These are phyloP conservation scores for Citrus medica DNA, from an alignment of 345 rosid species.

Conservation along the genomic window DNA sequence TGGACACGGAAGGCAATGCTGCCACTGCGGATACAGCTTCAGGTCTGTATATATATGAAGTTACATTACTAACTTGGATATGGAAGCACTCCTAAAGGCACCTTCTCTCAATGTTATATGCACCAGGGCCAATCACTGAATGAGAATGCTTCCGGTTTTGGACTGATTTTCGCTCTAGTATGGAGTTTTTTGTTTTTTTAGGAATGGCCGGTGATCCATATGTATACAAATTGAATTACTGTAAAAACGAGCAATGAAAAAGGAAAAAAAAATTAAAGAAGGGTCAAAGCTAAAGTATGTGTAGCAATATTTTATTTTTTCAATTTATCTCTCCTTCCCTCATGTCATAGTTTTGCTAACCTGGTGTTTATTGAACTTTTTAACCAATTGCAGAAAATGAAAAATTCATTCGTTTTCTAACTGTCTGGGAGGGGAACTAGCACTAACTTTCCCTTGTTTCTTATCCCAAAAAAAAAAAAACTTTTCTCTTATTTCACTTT, in stretches of 20 bases:
- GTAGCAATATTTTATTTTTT: conserved; percentile 38
- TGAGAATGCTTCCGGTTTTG: conserved; percentile 30
- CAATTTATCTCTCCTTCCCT: background rate
- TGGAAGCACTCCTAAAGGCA: conserved; percentile 5
- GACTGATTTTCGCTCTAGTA: conserved; percentile 22
- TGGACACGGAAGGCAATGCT: background rate
- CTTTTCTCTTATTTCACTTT: background rate
- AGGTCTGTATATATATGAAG: conserved; percentile 22
- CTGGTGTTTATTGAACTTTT: background rate
- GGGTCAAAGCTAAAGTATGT: conserved; percentile 16
- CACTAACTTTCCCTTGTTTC: background rate
- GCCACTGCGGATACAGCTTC: conserved; percentile 10
- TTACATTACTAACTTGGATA: conserved; percentile 34
- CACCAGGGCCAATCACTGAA: conserved; percentile 5
- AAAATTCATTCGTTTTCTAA: background rate
- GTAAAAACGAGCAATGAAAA: conserved; percentile 19
- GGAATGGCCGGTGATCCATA: conserved; percentile 18
- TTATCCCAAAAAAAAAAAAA: too few relatives aligned
- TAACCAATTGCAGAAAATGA: too few relatives aligned
- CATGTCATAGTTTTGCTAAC: background rate
- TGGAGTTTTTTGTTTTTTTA: conserved; percentile 7
- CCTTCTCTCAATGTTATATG: conserved; percentile 19
- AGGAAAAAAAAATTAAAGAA: background rate
- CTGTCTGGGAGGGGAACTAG: background rate
- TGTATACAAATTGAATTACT: conserved; percentile 20